Percentiles rank a stretch among this genome's conserved stretches.
Conservation (phyloP, 1,139 yeast species). For the Saccharomyces hybrid region DNA sequence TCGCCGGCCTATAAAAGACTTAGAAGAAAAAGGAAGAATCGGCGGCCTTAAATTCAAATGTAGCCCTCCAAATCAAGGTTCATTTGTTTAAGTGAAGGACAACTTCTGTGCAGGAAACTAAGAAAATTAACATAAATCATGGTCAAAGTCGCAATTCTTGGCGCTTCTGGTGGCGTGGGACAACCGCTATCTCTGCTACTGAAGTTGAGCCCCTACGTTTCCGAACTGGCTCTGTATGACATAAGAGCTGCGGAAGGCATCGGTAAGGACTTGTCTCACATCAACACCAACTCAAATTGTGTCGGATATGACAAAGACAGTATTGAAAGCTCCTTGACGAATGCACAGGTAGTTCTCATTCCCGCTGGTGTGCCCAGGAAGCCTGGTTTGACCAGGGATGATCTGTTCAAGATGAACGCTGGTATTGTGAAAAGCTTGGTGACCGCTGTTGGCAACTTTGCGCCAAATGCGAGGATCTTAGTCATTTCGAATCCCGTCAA, state of each 20-base stretch:
- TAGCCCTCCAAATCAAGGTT: neutral
- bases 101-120: neutral
- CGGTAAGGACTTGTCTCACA: slow-evolving; percentile 67
- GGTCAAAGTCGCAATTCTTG: slow-evolving; percentile 67
- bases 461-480: slow-evolving; percentile 58
- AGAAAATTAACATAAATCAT: slow-evolving; percentile 10
- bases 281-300: slow-evolving; percentile 42
- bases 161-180: slow-evolving; percentile 80
- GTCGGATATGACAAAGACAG: slow-evolving; percentile 42
- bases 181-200: slow-evolving; percentile 64
- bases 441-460: slow-evolving; percentile 45
- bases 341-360: slow-evolving; percentile 53
- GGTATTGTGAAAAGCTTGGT: slow-evolving; percentile 57
- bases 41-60: neutral
- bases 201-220: slow-evolving; percentile 48
- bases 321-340: slow-evolving; percentile 43
- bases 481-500: slow-evolving; percentile 72
- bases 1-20: neutral
- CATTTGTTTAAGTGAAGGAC: too few species aligned
- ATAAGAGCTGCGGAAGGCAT: slow-evolving; percentile 64
- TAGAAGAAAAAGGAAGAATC: neutral
- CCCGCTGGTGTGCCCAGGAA: slow-evolving; percentile 84
- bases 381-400: slow-evolving; percentile 77
- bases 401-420: slow-evolving; percentile 67
- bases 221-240: slow-evolving; percentile 55